These are phyloP conservation scores for Spirogloea muscicola DNA, from an alignment of 139 green algal species.

Conservation along the genomic window DNA sequence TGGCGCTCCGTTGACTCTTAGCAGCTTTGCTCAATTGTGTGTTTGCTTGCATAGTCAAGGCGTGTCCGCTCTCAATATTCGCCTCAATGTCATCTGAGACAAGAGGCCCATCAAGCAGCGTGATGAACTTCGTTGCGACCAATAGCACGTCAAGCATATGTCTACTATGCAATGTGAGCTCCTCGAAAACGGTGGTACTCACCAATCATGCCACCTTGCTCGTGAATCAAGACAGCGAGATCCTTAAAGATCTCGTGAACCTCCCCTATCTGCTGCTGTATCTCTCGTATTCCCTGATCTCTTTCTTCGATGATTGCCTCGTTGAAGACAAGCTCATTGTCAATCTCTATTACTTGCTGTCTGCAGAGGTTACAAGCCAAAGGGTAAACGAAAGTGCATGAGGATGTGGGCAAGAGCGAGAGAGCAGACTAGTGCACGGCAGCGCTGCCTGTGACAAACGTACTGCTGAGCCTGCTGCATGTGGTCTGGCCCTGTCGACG, in stretches of 20 bases:
- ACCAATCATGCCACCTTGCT: constrained; percentile 57
- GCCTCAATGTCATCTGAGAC: constrained; percentile 56
- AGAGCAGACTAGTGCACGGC: no score
- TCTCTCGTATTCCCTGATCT: constrained; percentile 55
- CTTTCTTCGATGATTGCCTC: constrained; percentile 56
- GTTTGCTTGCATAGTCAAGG: constrained; percentile 40
- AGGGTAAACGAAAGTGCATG: not conserved
- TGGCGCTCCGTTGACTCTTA: constrained; percentile 44
- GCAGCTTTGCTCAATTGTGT: constrained; percentile 44
- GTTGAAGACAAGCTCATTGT: constrained; percentile 53
- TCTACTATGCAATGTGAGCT: constrained; percentile 10
- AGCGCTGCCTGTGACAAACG: no score
- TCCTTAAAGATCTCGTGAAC: constrained; percentile 66
- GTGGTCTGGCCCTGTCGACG: no score
- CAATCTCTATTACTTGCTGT: constrained; percentile 34
- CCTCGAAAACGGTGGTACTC: constrained; percentile 2
- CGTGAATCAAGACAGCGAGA: constrained; percentile 58
- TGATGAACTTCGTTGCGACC: not conserved
- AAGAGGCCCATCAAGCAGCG: constrained; percentile 11
- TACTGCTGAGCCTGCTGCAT: no score
- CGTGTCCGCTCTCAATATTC: constrained; percentile 51
- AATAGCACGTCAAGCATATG: not conserved
- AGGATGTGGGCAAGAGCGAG: not conserved
- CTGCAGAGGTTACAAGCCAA: constrained; percentile 10
- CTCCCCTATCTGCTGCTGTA: constrained; percentile 61